These are phyloP conservation scores for Nephelium lappaceum DNA, from an alignment of 345 rosid genomes.

Conservation along the genomic window DNA sequence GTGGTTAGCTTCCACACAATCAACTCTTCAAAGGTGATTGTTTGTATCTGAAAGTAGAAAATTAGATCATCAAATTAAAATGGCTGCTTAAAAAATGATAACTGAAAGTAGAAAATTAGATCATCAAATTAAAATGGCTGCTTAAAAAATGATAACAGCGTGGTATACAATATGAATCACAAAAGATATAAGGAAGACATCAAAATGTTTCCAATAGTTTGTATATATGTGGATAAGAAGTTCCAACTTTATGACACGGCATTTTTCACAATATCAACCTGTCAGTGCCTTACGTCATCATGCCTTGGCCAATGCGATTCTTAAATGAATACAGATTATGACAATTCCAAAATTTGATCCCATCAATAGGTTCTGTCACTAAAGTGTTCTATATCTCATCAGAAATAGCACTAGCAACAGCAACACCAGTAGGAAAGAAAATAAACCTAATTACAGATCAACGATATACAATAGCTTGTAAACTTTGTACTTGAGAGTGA, in stretches of 20 bases:
- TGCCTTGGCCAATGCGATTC: no score
- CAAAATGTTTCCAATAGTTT: no score
- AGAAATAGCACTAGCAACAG: background rate
- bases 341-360: background rate
- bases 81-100: background rate
- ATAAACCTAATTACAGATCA: slow-evolving; percentile 1
- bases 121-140: no score
- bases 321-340: no score
- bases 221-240: background rate
- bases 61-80: background rate
- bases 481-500: no score
- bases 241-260: background rate
- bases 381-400: background rate
- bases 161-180: background rate
- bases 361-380: background rate
- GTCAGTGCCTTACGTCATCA: background rate
- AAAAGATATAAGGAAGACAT: no score
- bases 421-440: background rate
- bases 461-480: background rate
- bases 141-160: no score
- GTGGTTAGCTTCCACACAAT: slow-evolving; percentile 13
- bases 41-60: no score
- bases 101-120: no score
- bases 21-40: background rate
- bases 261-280: background rate